A percentile compares a stretch with the other conserved stretches of the same genome.
These are phyloP conservation scores for Bretziella fagacearum DNA, from an alignment of 2,329 filamentous ascomycete genomes.

Conservation along the genomic window DNA sequence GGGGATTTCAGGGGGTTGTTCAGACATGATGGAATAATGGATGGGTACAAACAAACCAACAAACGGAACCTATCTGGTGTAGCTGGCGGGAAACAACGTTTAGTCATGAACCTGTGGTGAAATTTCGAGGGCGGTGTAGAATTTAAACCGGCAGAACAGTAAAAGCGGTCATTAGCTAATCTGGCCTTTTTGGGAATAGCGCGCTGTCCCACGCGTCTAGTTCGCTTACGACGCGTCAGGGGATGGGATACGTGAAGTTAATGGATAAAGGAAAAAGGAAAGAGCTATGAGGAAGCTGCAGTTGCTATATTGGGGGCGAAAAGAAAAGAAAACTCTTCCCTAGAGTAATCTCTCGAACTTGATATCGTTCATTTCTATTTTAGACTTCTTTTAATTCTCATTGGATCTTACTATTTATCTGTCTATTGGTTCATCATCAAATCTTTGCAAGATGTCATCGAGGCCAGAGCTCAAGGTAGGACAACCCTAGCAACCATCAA, in stretches of 20 bases:
- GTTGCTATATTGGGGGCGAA: background rate
- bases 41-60: background rate
- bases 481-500: background rate
- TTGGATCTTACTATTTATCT: no score
- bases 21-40: background rate
- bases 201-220: slow-evolving; percentile 5
- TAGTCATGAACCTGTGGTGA: background rate
- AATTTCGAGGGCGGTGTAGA: slow-evolving; percentile 13
- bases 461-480: slow-evolving; percentile 53
- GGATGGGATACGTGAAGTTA: background rate
- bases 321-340: background rate
- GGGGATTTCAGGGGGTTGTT: background rate
- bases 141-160: slow-evolving; percentile 5
- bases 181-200: slow-evolving; percentile 12
- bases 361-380: no score
- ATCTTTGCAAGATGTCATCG: slow-evolving; percentile 41
- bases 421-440: no score
- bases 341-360: background rate
- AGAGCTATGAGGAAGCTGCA: slow-evolving; percentile 1
- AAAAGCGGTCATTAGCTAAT: slow-evolving; percentile 8
- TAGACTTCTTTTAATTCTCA: background rate
- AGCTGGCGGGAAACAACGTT: no score
- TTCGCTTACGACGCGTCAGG: slow-evolving; percentile 1
- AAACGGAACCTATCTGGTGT: no score
- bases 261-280: slow-evolving; percentile 7